Conservation (phyloP, 176 grass and related monocot species). For the Musa beccarii region DNA sequence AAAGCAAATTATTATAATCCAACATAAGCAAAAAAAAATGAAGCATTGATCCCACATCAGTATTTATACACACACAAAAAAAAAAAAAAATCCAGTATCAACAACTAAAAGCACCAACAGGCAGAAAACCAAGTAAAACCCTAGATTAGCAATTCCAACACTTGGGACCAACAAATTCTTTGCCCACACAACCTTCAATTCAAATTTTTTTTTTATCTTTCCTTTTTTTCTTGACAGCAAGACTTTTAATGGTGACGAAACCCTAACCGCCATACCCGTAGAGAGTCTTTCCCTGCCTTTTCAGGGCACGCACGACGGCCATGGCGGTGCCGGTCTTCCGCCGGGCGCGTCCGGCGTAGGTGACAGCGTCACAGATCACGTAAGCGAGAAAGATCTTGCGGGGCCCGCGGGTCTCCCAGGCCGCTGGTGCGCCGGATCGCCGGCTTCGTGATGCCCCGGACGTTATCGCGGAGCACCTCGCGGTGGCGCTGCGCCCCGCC, state of each 20-base stretch:
- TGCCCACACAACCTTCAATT: too few species aligned
- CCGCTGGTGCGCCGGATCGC: slow-evolving; percentile 59
- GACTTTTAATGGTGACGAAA: not conserved
- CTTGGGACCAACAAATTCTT: too few species aligned
- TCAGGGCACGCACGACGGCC: slow-evolving; percentile 66
- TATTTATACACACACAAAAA: too few species aligned
- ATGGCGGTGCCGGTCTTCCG: slow-evolving; percentile 71
- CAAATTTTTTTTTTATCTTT: not conserved
- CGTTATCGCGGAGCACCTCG: slow-evolving; percentile 59
- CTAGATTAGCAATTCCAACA: too few species aligned
- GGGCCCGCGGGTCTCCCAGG: slow-evolving; percentile 45
- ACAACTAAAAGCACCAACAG: too few species aligned
- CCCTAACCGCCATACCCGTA: slow-evolving; percentile 36
- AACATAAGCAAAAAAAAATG: too few species aligned
- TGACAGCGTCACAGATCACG: slow-evolving; percentile 61
- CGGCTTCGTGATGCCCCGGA: slow-evolving; percentile 64
- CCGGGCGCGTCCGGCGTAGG: slow-evolving; percentile 56
- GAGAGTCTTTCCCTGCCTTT: slow-evolving; percentile 58
- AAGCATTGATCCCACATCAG: too few species aligned
- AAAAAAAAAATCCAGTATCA: too few species aligned
- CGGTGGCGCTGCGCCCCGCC: slow-evolving; percentile 58
- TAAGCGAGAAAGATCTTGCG: slow-evolving; percentile 71
- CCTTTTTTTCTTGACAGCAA: not conserved
- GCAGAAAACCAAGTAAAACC: too few species aligned
- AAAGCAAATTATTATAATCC: too few species aligned